Conservation (phyloP, 768 basidiomycete species). For the Tricholoma matsutake region DNA sequence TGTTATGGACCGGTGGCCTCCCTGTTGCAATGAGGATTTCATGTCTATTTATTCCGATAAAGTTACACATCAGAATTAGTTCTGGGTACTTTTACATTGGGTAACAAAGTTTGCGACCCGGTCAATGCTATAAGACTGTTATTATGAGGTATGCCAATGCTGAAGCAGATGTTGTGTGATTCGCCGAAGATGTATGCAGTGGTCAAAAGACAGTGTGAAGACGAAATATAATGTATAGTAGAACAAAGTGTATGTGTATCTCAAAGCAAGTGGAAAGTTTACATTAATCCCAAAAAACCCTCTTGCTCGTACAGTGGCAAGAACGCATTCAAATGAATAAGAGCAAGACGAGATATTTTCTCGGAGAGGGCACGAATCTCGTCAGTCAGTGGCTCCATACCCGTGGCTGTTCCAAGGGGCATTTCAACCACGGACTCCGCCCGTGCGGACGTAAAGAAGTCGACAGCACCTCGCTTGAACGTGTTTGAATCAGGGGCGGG, state of each 20-base stretch:
- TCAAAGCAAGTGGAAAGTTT: neutral
- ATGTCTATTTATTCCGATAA: constrained; percentile 2
- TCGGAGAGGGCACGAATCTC: constrained; percentile 70
- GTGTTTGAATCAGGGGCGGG: constrained; percentile 40
- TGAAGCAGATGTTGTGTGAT: neutral
- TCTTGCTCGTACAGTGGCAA: constrained; percentile 73
- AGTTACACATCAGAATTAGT: neutral
- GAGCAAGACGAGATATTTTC: constrained; percentile 67
- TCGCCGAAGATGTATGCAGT: neutral
- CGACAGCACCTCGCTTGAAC: constrained; percentile 25
- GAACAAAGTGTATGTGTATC: neutral
- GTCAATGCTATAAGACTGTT: neutral
- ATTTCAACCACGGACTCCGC: constrained; percentile 13
- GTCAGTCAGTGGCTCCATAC: constrained; percentile 68
- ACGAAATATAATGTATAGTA: neutral
- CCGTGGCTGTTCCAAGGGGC: constrained; percentile 39
- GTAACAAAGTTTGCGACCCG: neutral
- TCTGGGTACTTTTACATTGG: neutral
- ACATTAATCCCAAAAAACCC: constrained; percentile 40
- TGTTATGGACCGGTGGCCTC: constrained; percentile 3
- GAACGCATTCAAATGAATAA: constrained; percentile 75
- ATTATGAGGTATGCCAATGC: neutral
- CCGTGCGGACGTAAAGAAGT: constrained; percentile 19
- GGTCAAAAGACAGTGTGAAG: neutral
- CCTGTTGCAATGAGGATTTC: constrained; percentile 10